Conservation (phyloP, 2,329 filamentous ascomycete species). For the Teratosphaeria nubilosa region DNA sequence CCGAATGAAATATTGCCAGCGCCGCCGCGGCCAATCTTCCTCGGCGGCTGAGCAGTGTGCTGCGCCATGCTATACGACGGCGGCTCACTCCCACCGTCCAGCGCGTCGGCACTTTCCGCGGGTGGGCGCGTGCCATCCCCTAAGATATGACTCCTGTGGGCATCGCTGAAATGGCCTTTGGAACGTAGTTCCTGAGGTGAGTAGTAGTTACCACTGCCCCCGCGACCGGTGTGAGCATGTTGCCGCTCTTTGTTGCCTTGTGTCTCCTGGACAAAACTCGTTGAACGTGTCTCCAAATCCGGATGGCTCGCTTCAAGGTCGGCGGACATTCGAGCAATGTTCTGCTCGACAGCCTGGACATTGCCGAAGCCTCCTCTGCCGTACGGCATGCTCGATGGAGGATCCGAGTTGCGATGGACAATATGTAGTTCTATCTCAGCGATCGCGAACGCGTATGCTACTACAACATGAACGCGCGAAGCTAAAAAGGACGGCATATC, state of each 20-base stretch:
- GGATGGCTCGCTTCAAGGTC: slow-evolving; percentile 32
- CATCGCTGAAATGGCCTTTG: slow-evolving; percentile 28
- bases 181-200: slow-evolving; percentile 30
- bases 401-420: neutral
- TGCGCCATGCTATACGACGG: slow-evolving; percentile 7
- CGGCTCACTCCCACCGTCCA: neutral
- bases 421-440: neutral
- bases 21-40: slow-evolving; percentile 31
- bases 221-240: slow-evolving; percentile 36
- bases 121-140: slow-evolving; percentile 10
- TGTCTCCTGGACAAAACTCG: slow-evolving; percentile 2
- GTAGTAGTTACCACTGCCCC: slow-evolving; percentile 39
- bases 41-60: slow-evolving; percentile 14
- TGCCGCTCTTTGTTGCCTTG: slow-evolving; percentile 20
- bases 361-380: slow-evolving; percentile 40
- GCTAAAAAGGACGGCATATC: too few relatives aligned
- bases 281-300: slow-evolving; percentile 6
- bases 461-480: too few relatives aligned
- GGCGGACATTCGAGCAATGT: slow-evolving; percentile 21
- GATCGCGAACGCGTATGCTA: too few relatives aligned
- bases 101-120: neutral
- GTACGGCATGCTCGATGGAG: slow-evolving; percentile 1
- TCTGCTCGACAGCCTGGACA: slow-evolving; percentile 22
- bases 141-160: slow-evolving; percentile 12
- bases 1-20: slow-evolving; percentile 38